These are phyloP conservation scores for Aspergillus texensis DNA, from an alignment of 2,329 filamentous ascomycete species.

Conservation along the genomic window DNA sequence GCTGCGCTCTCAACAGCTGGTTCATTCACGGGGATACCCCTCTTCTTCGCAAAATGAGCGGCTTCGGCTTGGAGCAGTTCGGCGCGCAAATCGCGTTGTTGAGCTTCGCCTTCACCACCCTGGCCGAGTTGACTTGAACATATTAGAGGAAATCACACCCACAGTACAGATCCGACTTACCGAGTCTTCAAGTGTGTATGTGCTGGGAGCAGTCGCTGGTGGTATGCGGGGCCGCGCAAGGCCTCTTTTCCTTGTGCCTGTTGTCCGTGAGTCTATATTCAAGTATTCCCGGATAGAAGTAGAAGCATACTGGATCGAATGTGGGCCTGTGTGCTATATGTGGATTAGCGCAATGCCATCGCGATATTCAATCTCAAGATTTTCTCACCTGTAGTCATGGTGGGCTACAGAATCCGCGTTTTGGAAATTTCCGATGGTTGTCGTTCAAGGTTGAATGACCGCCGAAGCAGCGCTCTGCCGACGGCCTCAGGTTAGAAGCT, in stretches of 20 bases:
- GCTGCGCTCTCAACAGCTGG: slow-evolving; percentile 39
- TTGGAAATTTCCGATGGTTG: neutral
- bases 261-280: slow-evolving; percentile 29
- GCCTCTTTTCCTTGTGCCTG: slow-evolving; percentile 93
- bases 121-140: slow-evolving; percentile 74
- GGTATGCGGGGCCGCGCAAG: slow-evolving; percentile 88
- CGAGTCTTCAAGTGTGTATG: slow-evolving; percentile 91
- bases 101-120: slow-evolving; percentile 74
- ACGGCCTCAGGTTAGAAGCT: slow-evolving; percentile 17
- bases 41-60: slow-evolving; percentile 82
- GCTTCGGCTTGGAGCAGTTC: slow-evolving; percentile 89
- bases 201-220: slow-evolving; percentile 91
- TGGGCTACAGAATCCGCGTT: slow-evolving; percentile 15
- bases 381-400: slow-evolving; percentile 47
- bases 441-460: neutral
- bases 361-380: neutral
- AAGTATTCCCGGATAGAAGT: slow-evolving; percentile 8
- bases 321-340: slow-evolving; percentile 77
- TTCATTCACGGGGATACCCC: slow-evolving; percentile 60
- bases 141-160: slow-evolving; percentile 14
- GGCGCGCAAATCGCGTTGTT: slow-evolving; percentile 77
- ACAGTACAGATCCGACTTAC: slow-evolving; percentile 42
- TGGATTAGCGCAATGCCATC: slow-evolving; percentile 27
- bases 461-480: neutral
- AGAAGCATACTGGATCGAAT: slow-evolving; percentile 77